Percentiles rank a stretch among this genome's conserved stretches.
These are phyloP conservation scores for Lactarius psammicola DNA, from an alignment of 768 basidiomycete genomes.

Conservation along the genomic window DNA sequence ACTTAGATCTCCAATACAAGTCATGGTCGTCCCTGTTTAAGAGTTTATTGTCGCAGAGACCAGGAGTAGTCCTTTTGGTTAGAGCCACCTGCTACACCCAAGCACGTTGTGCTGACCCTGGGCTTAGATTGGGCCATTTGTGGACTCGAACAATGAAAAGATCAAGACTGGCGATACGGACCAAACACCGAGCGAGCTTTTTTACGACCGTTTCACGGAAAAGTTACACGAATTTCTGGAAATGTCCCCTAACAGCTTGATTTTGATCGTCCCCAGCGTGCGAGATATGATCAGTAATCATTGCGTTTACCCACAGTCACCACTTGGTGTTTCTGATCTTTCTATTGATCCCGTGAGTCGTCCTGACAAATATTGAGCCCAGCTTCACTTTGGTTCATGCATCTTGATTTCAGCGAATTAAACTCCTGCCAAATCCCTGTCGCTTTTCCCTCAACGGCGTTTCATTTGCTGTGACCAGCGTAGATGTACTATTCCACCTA, in stretches of 20 bases:
- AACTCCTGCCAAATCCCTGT: slow-evolving; percentile 82
- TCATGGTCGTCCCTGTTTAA: slow-evolving; percentile 65
- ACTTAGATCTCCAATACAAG: slow-evolving; percentile 71
- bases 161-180: slow-evolving; percentile 76
- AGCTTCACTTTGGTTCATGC: background rate
- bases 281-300: slow-evolving; percentile 79
- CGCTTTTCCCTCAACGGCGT: slow-evolving; percentile 84
- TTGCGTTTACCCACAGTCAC: slow-evolving; percentile 81
- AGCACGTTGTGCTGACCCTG: background rate
- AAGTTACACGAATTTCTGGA: slow-evolving; percentile 58
- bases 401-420: slow-evolving; percentile 56
- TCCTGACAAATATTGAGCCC: background rate
- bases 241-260: slow-evolving; percentile 61
- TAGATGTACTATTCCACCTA: slow-evolving; percentile 88
- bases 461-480: slow-evolving; percentile 73
- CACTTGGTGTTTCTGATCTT: slow-evolving; percentile 44
- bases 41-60: slow-evolving; percentile 61
- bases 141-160: slow-evolving; percentile 72
- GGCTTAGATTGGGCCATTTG: slow-evolving; percentile 83
- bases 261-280: slow-evolving; percentile 80
- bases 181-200: slow-evolving; percentile 61
- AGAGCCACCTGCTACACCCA: slow-evolving; percentile 21
- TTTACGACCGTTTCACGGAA: slow-evolving; percentile 59
- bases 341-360: slow-evolving; percentile 52
- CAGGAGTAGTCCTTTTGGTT: slow-evolving; percentile 79